These are phyloP conservation scores for Coemansia sp. DNA, from an alignment of 371 early-diverging fungal species.

Conservation along the genomic window DNA sequence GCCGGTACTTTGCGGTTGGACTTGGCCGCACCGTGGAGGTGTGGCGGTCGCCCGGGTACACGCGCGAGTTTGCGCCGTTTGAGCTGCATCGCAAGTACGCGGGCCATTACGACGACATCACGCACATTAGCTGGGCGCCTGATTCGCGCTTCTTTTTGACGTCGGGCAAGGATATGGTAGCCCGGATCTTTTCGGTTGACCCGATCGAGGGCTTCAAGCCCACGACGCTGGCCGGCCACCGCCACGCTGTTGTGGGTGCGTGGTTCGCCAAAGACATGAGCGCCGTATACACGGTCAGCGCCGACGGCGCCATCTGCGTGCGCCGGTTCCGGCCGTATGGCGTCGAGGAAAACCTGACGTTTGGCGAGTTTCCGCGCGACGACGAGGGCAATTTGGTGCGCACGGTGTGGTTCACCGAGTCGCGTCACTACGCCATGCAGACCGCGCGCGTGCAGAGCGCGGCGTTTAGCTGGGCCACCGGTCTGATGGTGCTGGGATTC, in stretches of 20 bases:
- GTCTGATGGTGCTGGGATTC: slow-evolving; percentile 89
- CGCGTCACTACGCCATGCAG: slow-evolving; percentile 43
- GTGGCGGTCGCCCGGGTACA: slow-evolving; percentile 93
- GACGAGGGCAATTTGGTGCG: slow-evolving; percentile 17
- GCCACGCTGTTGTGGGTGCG: slow-evolving; percentile 81
- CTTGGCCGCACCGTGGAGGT: slow-evolving; percentile 81
- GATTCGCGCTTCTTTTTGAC: slow-evolving; percentile 83
- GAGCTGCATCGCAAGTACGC: slow-evolving; percentile 72
- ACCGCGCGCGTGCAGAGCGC: slow-evolving; percentile 76
- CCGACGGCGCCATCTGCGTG: slow-evolving; percentile 87
- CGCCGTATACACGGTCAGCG: slow-evolving; percentile 83
- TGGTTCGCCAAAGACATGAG: slow-evolving; percentile 85
- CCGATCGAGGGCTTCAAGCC: slow-evolving; percentile 62
- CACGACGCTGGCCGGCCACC: slow-evolving; percentile 81
- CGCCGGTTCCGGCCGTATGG: slow-evolving; percentile 67
- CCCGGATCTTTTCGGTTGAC: slow-evolving; percentile 73
- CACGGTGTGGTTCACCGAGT: slow-evolving; percentile 35
- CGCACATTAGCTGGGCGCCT: slow-evolving; percentile 80
- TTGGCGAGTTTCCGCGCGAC: slow-evolving; percentile 51
- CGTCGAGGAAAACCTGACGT: slow-evolving; percentile 46
- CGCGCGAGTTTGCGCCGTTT: slow-evolving; percentile 90
- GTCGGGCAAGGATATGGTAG: slow-evolving; percentile 89
- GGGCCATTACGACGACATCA: slow-evolving; percentile 90
- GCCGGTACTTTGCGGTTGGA: slow-evolving; percentile 80
- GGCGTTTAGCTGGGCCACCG: slow-evolving; percentile 72